phyloP scores from a whole-genome alignment of 2,329 filamentous ascomycete genomes.

The Aspergillus intermedius region DNA sequence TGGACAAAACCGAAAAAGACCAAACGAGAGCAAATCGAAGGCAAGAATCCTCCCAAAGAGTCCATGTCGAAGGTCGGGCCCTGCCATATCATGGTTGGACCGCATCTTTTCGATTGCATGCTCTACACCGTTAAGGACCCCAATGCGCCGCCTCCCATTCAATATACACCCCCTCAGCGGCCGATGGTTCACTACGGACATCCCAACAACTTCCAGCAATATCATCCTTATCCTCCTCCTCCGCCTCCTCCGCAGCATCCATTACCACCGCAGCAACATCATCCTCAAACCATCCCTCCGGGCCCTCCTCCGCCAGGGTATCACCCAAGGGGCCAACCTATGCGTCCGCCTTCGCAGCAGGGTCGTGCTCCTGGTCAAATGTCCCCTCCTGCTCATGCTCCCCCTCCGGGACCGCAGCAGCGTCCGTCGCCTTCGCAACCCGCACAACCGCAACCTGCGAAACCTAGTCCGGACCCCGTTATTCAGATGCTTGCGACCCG shows the following conservation, averaged over 20 bases:
- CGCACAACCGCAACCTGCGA: slow-evolving; percentile 30
- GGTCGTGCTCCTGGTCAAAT: slow-evolving; percentile 8
- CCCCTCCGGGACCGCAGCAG: slow-evolving; percentile 19
- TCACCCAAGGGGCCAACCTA: slow-evolving; percentile 12
- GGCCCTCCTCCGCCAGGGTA: slow-evolving; percentile 23
- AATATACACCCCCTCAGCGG: slow-evolving; percentile 34
- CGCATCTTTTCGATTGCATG: slow-evolving; percentile 56
- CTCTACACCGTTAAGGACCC: slow-evolving; percentile 51
- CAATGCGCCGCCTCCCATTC: slow-evolving; percentile 31
- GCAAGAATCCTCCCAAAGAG: slow-evolving; percentile 45
- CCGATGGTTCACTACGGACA: slow-evolving; percentile 40
- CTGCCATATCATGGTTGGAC: slow-evolving; percentile 56
- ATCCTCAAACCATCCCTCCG: neutral
- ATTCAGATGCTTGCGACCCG: slow-evolving; percentile 49
- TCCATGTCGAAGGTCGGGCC: slow-evolving; percentile 51
- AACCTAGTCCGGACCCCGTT: slow-evolving; percentile 44
- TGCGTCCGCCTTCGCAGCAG: slow-evolving; percentile 12
- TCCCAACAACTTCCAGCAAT: slow-evolving; percentile 36
- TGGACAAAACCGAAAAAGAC: slow-evolving; percentile 54
- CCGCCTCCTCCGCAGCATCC: slow-evolving; percentile 10
- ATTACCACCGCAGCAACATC: neutral
- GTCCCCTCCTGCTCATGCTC: slow-evolving; percentile 17
- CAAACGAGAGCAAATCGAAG: slow-evolving; percentile 44
- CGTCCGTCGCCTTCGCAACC: slow-evolving; percentile 24
- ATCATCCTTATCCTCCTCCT: slow-evolving; percentile 31